A percentile compares a stretch with the other conserved stretches of the same genome.
phyloP scores from a whole-genome alignment of 495 filamentous ascomycete genomes.

The Neurospora sp. region DNA sequence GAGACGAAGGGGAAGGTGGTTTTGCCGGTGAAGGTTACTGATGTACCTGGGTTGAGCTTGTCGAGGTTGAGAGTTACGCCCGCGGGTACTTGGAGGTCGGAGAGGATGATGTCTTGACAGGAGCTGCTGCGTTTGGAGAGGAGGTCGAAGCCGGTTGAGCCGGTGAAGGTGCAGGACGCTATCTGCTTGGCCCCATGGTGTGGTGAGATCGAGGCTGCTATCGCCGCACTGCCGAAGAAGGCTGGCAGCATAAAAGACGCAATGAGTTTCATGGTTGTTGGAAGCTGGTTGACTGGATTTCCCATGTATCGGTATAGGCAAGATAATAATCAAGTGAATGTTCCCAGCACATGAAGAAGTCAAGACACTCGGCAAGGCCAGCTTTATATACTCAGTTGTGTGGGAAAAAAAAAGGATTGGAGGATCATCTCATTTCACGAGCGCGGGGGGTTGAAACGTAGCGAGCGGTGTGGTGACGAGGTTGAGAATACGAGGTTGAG shows the following conservation, averaged over 20 bases:
- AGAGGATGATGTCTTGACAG: conserved; percentile 6
- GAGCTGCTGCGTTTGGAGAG: not conserved
- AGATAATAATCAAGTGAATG: not conserved
- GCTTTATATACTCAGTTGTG: not conserved
- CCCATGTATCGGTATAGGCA: not conserved
- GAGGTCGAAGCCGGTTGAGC: conserved; percentile 1
- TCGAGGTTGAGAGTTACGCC: conserved; percentile 3
- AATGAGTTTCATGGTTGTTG: not conserved
- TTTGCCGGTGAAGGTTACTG: conserved; percentile 37
- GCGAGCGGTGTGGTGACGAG: not conserved
- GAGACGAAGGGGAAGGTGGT: conserved; percentile 35
- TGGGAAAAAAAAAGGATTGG: not conserved
- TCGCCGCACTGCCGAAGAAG: not conserved
- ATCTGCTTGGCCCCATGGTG: not conserved
- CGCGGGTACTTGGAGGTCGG: not conserved
- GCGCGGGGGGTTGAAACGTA: not conserved
- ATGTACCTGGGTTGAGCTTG: not conserved
- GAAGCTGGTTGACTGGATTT: not conserved
- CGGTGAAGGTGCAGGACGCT: not conserved
- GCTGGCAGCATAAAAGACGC: not conserved
- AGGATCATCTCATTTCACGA: not conserved
- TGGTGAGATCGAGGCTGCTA: not conserved
- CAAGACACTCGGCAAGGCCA: not conserved
- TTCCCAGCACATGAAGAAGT: not conserved
- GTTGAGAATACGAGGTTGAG: not conserved